Evolutionary conservation across 2,329 filamentous ascomycete species (phyloP).

Genomic region (Epichloe uncinata): DNA sequence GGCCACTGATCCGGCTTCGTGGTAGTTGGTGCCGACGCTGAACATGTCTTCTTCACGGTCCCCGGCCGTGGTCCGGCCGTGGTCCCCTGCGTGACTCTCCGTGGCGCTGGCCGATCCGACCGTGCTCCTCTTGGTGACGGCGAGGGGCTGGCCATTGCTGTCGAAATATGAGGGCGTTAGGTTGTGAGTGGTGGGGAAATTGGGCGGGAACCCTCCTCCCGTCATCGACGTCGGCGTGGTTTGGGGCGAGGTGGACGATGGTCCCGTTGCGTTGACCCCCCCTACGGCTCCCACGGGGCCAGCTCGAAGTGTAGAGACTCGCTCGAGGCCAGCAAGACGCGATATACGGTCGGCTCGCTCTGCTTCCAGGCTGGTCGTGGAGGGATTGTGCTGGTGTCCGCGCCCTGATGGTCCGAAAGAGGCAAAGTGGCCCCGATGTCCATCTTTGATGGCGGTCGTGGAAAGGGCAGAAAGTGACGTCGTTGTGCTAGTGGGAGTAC

Average conservation of each 20-base stretch:
- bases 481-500: constrained; percentile 84
- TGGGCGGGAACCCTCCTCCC: constrained; percentile 24
- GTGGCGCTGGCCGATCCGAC: constrained; percentile 86
- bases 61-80: constrained; percentile 37
- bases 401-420: constrained; percentile 33
- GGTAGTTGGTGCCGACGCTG: constrained; percentile 51
- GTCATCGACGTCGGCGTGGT: constrained; percentile 36
- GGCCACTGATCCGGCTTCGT: constrained; percentile 45
- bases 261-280: constrained; percentile 9
- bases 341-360: constrained; percentile 93
- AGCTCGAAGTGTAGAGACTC: constrained; percentile 63
- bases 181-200: constrained; percentile 24
- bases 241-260: constrained; percentile 32
- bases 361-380: constrained; percentile 67
- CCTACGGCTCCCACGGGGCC: constrained; percentile 24
- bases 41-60: constrained; percentile 53
- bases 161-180: constrained; percentile 68
- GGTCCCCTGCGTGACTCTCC: constrained; percentile 51
- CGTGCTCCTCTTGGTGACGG: constrained; percentile 68
- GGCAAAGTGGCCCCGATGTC: constrained; percentile 69
- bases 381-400: constrained; percentile 43
- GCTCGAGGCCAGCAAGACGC: constrained; percentile 80
- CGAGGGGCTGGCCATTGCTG: constrained; percentile 53
- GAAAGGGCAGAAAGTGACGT: constrained; percentile 86
- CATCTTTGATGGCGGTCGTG: constrained; percentile 92